Percentiles rank a stretch among this genome's conserved stretches.
These are phyloP conservation scores for Boletus sp. DNA, from an alignment of 768 basidiomycete species.

Conservation along the genomic window DNA sequence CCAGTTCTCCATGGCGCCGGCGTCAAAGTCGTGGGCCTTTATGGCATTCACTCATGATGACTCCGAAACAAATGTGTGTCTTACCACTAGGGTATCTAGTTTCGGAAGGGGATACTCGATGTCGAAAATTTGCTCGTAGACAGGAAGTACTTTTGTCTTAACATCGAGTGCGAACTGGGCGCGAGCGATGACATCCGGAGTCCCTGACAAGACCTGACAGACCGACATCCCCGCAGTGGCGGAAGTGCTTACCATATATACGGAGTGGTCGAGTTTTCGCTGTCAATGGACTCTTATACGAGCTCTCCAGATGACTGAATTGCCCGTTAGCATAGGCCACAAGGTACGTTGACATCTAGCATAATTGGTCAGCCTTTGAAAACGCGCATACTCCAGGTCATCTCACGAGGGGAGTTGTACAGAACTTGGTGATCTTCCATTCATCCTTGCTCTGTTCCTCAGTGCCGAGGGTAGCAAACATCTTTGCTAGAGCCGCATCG, in stretches of 20 bases:
- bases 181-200: slow-evolving; percentile 77
- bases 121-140: slow-evolving; percentile 93
- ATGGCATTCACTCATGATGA: not conserved
- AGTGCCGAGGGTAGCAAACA: slow-evolving; percentile 40
- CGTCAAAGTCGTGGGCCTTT: slow-evolving; percentile 84
- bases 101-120: slow-evolving; percentile 92
- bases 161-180: slow-evolving; percentile 86
- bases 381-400: not conserved
- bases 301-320: slow-evolving; percentile 70
- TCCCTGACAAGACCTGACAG: slow-evolving; percentile 45
- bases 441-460: slow-evolving; percentile 34
- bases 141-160: slow-evolving; percentile 72
- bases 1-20: slow-evolving; percentile 94
- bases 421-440: slow-evolving; percentile 85
- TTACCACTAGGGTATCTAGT: slow-evolving; percentile 84
- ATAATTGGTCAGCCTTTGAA: not conserved
- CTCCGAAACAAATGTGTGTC: slow-evolving; percentile 19
- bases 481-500: slow-evolving; percentile 35
- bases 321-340: slow-evolving; percentile 83
- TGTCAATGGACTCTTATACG: slow-evolving; percentile 75
- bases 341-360: slow-evolving; percentile 79
- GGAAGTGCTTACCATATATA: slow-evolving; percentile 62
- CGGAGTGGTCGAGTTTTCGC: slow-evolving; percentile 79
- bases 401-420: slow-evolving; percentile 67
- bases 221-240: not conserved